Base-by-base conservation (phyloP, 768 basidiomycete genomes). In the Amanita subjunquillea region DNA sequence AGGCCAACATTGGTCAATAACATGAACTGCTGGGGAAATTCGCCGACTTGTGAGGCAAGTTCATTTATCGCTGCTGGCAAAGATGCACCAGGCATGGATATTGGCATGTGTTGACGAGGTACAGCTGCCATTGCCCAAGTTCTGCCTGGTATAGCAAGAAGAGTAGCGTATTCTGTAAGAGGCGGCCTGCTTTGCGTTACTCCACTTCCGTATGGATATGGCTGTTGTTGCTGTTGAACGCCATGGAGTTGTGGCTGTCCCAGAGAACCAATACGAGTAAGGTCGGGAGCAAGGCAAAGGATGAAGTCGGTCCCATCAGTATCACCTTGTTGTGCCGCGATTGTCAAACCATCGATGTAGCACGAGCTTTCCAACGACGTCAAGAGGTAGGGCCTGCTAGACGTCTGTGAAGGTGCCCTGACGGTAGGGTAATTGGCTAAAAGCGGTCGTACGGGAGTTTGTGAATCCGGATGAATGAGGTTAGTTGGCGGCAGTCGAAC, bases 1-100 rank as follows among this genome's bases (percentile, higher is more conserved):
- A 96, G 65, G 4, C 92, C 93, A 15, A 83, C 84, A 59, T 91
- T 94, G 23, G 87, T 91, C 54, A 97, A 68, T 54, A 97, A 77
- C 74, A 97, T 80, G 64, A 93, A 95, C 60, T 91, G 85, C 45
- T 76, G 75, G 20, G 87, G 73, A 9, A 76, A 71, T 53, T 87
- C 82, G n/a, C 79, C 80, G 60, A 87, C 85, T 63, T 94, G 90
- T 17, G 80, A 78, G 0, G 85, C 86, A 38, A 95, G 72, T 68
- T 95, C 91, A 60, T 93, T 92, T 47, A 77, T 81, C 30, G 77
- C 68, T 2, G 76, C 69, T 10, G 84, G 82, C 1, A 71, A 67
- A 27, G 82, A 77, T 8, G 75, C 66, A 22, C 70, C 67, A 13
- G 69, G 59, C 46, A 67, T 71, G 38, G 61, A 62, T 34, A 62